Conservation (phyloP, 2,329 filamentous ascomycete genomes). For the Ophiostoma ips region DNA sequence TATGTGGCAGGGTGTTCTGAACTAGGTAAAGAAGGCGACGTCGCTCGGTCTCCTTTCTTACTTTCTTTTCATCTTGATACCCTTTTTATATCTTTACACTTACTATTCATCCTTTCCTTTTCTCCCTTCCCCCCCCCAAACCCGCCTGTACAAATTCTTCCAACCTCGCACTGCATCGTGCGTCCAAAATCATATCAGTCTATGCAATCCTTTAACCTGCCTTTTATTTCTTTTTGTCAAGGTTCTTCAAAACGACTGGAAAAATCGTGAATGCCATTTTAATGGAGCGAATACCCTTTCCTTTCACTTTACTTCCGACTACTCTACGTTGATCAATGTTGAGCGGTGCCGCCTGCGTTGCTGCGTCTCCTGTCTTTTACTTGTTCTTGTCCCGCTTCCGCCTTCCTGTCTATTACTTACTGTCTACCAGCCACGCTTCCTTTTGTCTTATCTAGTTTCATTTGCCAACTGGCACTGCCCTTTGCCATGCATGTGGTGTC, state of each 20-base stretch:
- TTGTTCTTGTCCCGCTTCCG: background rate
- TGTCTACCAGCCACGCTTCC: background rate
- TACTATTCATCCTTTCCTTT: too few relatives aligned
- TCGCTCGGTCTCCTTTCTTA: conserved; percentile 4
- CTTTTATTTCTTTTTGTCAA: conserved; percentile 6
- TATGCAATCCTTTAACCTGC: too few relatives aligned
- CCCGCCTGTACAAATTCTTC: conserved; percentile 6
- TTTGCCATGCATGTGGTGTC: conserved; percentile 1
- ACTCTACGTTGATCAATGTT: background rate
- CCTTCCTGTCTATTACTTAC: background rate
- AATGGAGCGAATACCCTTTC: conserved; percentile 9
- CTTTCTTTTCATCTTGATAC: conserved; percentile 8
- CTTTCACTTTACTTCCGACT: background rate
- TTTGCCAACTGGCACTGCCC: background rate
- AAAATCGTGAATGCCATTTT: background rate
- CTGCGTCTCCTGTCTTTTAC: too few relatives aligned
- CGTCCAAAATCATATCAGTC: too few relatives aligned
- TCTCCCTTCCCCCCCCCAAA: too few relatives aligned
- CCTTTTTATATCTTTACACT: conserved; percentile 19
- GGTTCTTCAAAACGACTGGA: conserved; percentile 4
- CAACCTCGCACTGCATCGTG: background rate
- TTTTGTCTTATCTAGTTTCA: background rate
- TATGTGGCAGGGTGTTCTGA: conserved; percentile 54
- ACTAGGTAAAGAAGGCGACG: conserved; percentile 23
- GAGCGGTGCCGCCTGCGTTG: too few relatives aligned